Evolutionary conservation across 257 asterid genomes (phyloP), one percentile per base, ranked within the genome.

Genomic region (Nicotiana attenuata): DNA sequence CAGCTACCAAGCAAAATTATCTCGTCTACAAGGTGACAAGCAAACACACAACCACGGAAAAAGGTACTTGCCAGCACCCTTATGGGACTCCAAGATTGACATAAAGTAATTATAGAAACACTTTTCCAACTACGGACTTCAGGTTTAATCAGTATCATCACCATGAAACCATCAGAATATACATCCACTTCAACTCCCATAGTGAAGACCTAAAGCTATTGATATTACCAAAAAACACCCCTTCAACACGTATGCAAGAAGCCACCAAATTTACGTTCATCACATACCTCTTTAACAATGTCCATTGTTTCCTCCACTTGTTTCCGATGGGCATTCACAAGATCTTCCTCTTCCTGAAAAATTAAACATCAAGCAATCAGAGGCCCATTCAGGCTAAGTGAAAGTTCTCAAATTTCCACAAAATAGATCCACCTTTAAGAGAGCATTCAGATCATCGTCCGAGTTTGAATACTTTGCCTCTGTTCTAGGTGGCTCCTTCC

Each of bases 281-380:
- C 76, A 85, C 89, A 28, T 35, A 96, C 99, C 98, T 96, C 98
- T 84, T 98, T 76, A 14, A 89, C 92, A 17, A 89, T 87, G 84
- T 89, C 92, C 92, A 89, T 89, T 5, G 89, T 89, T 85, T 89
- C 92, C 75, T 89, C 90, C 45, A 89, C 90, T 84, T 84, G 90
- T 83, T 81, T 89, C 84, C 92, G 82, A 57, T 89, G 92, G 31
- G 89, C 92, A 87, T 81, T 87, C 55, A 89, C 88, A 28, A 87
- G 89, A 80, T 85, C 89, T 71, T 89, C 92, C 90, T 96, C 99
- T 78, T 96, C 98, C 99, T 96, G 85, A 81, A 82, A 84, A 52
- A 76, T 63, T 76, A 65, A 61, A 45, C 57, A 87, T 4, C 28
- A 20, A 68, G 31, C 15, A 16, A 8, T 38, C 67, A 57, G 65